Conservation (phyloP, 768 basidiomycete species). For the Scleroderma bovista region DNA sequence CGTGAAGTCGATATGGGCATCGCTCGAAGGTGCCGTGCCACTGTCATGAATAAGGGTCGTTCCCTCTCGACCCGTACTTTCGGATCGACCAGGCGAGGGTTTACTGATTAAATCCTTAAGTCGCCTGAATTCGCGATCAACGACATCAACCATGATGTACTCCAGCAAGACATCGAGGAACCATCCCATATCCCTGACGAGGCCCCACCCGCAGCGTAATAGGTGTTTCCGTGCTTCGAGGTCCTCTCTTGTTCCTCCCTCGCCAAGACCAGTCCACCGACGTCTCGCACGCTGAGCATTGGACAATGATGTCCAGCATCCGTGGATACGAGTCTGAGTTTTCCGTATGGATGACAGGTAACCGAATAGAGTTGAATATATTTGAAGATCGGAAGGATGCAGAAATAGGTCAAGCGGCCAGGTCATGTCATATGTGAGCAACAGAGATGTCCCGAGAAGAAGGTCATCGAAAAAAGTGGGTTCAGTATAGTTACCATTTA, state of each 20-base stretch:
- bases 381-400: conserved; percentile 62
- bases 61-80: conserved; percentile 12
- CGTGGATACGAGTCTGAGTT: conserved; percentile 73
- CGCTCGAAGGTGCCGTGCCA: conserved; percentile 13
- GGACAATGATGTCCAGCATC: conserved; percentile 81
- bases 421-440: conserved; percentile 62
- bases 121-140: conserved; percentile 75
- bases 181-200: conserved; percentile 86
- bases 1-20: conserved; percentile 68
- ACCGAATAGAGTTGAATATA: conserved; percentile 73
- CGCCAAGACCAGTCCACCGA: conserved; percentile 81
- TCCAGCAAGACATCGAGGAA: conserved; percentile 79
- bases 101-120: conserved; percentile 55
- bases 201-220: conserved; percentile 79
- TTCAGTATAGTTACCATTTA: conserved; percentile 32
- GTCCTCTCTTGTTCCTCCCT: conserved; percentile 78
- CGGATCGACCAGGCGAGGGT: conserved; percentile 14
- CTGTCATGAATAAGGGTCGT: conserved; percentile 4
- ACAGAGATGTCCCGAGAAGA: conserved; percentile 73
- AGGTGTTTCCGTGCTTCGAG: conserved; percentile 56
- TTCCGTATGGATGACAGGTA: conserved; percentile 82
- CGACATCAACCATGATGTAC: conserved; percentile 87
- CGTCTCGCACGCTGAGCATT: conserved; percentile 80
- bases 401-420: conserved; percentile 94
- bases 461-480: conserved; percentile 61